Evolutionary conservation across 1,139 yeast genomes (phyloP).

Genomic region (Pneumocystis sp.): DNA sequence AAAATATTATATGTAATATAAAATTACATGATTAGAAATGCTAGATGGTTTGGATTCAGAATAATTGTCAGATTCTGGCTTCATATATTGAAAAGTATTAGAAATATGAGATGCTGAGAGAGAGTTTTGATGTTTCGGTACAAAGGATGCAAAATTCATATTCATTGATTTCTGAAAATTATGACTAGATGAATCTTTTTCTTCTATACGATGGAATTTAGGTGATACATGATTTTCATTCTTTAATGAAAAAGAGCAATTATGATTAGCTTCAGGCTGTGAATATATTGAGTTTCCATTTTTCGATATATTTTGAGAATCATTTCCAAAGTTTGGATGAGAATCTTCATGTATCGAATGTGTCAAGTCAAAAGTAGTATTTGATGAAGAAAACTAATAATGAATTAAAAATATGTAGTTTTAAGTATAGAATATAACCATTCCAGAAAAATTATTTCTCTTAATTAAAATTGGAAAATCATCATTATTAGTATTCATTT

Average conservation of each 20-base stretch:
- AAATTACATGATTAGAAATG: not conserved
- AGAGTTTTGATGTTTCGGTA: not conserved
- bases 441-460: slow-evolving; percentile 17
- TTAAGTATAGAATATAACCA: not conserved
- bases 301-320: not conserved
- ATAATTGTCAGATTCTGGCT: not conserved
- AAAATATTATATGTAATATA: not conserved
- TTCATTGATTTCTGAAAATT: not conserved
- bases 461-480: slow-evolving; percentile 29
- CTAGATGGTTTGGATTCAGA: not conserved
- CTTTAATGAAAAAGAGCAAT: not conserved
- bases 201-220: not conserved
- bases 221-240: not conserved
- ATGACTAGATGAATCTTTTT: not conserved
- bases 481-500: slow-evolving; percentile 28
- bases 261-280: not conserved
- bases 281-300: not conserved
- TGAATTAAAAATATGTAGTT: not conserved
- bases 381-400: slow-evolving; percentile 2
- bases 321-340: not conserved
- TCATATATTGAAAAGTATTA: not conserved
- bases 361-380: slow-evolving; percentile 1
- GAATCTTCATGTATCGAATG: not conserved
- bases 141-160: not conserved
- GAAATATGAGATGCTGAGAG: not conserved